These are phyloP conservation scores for Lomentospora prolificans DNA, from an alignment of 2,329 filamentous ascomycete species.

Conservation along the genomic window DNA sequence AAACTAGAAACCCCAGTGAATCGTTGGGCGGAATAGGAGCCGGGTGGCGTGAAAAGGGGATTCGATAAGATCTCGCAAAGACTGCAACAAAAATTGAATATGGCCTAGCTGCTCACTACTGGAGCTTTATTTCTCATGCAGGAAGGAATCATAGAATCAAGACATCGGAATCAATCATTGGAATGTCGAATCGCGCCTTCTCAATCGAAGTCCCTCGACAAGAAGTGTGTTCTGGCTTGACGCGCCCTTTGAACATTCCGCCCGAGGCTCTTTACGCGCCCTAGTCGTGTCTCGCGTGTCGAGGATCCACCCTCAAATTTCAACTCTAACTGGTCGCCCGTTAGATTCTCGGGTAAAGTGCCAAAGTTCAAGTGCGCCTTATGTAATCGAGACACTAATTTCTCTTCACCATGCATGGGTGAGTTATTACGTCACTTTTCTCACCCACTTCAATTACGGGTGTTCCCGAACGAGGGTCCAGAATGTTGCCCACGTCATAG, in stretches of 20 bases:
- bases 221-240: not conserved
- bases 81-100: not conserved
- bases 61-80: not conserved
- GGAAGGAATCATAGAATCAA: too few species aligned
- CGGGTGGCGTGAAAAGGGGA: not conserved
- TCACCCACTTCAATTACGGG: too few species aligned
- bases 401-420: not conserved
- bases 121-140: too few species aligned
- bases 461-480: too few species aligned
- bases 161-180: too few species aligned
- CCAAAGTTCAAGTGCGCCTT: not conserved
- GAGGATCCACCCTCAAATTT: not conserved
- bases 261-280: constrained; percentile 1
- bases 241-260: not conserved
- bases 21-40: not conserved
- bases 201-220: not conserved
- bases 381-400: not conserved
- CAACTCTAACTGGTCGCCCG: not conserved
- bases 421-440: too few species aligned
- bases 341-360: not conserved
- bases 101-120: too few species aligned
- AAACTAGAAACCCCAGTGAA: not conserved
- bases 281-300: constrained; percentile 7
- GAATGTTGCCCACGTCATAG: too few species aligned
- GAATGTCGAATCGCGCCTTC: too few species aligned